Base-by-base conservation (phyloP, 192 early-diverging fungal genomes). In the Umbelopsis vinacea region DNA sequence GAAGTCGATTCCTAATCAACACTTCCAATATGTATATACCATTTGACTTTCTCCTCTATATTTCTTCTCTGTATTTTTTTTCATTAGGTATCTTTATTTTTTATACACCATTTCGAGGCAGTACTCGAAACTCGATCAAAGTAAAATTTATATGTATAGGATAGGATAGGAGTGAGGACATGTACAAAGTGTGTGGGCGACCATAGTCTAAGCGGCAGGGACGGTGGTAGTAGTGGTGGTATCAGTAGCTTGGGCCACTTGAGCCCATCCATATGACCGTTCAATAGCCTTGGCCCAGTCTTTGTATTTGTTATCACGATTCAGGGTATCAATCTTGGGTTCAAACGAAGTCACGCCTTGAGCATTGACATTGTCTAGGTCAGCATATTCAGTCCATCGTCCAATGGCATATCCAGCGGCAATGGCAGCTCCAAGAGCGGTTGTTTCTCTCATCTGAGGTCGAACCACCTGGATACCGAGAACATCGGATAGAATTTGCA, bases 401-500 rank as follows among this genome's bases (percentile, higher is more conserved):
- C 72, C 72, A 10, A 73, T 72, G 22, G 76, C 76, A 33, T 73
- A 52, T 19, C 91, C 96, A 50, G 96, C 94, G 10, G 94, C 96
- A 38, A 96, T 88, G 0, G 96, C 96, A 17, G 94, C 94, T 47
- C 96, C 96, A 46, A 97, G 81, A 7, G 96, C 96, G 23, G 96
- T 97, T 5, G 91, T 95, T 77, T 97, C 96, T 67, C 88, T 85
- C 94, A 96, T 97, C 38, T 81, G 78, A 0, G 96, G 96, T 22
- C 96, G 84, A 43, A 86, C 76, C 8, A 96, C 94, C 43, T 90
- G 84, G 53, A 97, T 92, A 10, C 89, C 88, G 29, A 93, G 74
- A 52, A 95, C 84, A 69, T 97, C 92, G 10, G 95, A 87, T 82
- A 95, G 92, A 55, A 97, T 82, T 81, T 97, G 94, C 95, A 97